Percentiles rank a stretch among this genome's conserved stretches.
phyloP scores from a whole-genome alignment of 768 basidiomycete species.

The Pleurotus pulmonarius region DNA sequence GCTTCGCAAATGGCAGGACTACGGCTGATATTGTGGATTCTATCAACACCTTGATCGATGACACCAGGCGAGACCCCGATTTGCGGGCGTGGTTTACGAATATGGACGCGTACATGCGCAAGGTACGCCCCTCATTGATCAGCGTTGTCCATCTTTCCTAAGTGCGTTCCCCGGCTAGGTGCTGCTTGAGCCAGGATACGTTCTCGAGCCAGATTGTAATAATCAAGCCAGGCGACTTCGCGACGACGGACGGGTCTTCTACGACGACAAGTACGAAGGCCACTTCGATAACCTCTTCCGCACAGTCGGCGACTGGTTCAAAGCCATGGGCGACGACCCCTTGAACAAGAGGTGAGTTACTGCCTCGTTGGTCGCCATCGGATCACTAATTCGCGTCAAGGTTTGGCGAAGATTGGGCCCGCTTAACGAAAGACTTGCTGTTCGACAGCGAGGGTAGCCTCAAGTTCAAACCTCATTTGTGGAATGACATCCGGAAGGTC shows the following conservation, averaged over 20 bases:
- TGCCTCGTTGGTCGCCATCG: background rate
- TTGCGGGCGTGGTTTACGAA: constrained; percentile 70
- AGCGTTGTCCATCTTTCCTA: background rate
- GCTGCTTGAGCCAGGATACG: constrained; percentile 79
- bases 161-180: constrained; percentile 31
- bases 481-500: constrained; percentile 83
- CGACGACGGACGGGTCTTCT: constrained; percentile 75
- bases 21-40: constrained; percentile 70
- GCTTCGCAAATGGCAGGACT: constrained; percentile 77
- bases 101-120: constrained; percentile 63
- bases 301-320: constrained; percentile 73
- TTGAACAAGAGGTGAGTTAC: constrained; percentile 33
- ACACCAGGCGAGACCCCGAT: constrained; percentile 70
- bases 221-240: constrained; percentile 58
- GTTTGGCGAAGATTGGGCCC: constrained; percentile 80
- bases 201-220: constrained; percentile 76
- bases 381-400: constrained; percentile 16
- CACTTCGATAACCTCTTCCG: constrained; percentile 84
- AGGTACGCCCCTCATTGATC: constrained; percentile 34
- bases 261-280: constrained; percentile 55
- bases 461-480: constrained; percentile 84
- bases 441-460: constrained; percentile 79
- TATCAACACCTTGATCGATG: constrained; percentile 66
- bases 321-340: constrained; percentile 81
- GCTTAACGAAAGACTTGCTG: constrained; percentile 80